Percentiles rank a stretch among this genome's conserved stretches.
Conservation (phyloP, 1,139 yeast genomes). For the Hyphopichia burtonii region DNA sequence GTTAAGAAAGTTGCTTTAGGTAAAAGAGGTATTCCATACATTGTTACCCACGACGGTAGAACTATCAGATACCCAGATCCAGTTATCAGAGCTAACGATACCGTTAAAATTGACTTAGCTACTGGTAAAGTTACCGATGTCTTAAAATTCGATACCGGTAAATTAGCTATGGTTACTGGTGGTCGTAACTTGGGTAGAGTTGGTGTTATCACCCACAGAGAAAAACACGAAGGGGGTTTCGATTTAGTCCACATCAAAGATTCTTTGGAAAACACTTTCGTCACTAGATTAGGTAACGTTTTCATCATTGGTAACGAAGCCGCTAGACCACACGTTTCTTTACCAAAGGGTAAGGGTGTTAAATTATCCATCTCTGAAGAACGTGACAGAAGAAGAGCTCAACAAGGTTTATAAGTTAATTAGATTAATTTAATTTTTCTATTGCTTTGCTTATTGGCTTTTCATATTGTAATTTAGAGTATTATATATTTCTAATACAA, state of each 20-base stretch:
- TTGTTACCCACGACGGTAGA: conserved; percentile 99
- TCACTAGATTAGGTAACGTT: conserved; percentile 96
- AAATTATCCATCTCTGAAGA: conserved; percentile 97
- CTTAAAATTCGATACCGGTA: conserved; percentile 95
- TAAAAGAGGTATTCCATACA: conserved; percentile 97
- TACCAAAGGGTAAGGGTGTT: conserved; percentile 99
- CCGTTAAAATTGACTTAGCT: conserved; percentile 94
- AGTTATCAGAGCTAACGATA: conserved; percentile 91
- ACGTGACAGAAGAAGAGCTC: conserved; percentile 98
- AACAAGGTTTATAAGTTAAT: conserved; percentile 43
- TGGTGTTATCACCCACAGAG: conserved; percentile 98
- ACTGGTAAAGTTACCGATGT: conserved; percentile 90
- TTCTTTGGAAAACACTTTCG: conserved; percentile 94
- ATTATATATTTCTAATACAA: conserved; percentile 1
- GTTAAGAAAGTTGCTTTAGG: conserved; percentile 98
- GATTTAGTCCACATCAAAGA: conserved; percentile 99
- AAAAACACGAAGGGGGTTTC: conserved; percentile 99
- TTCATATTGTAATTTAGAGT: conserved; percentile 4
- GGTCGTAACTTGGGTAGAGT: conserved; percentile 99
- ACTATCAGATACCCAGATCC: conserved; percentile 99
- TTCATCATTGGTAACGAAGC: conserved; percentile 94
- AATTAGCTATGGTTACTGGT: conserved; percentile 96
- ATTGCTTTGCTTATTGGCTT: not conserved
- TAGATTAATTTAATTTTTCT: not conserved
- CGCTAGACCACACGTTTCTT: conserved; percentile 93